Evolutionary conservation across 768 basidiomycete species (phyloP).

Genomic region (Russula foetens): DNA sequence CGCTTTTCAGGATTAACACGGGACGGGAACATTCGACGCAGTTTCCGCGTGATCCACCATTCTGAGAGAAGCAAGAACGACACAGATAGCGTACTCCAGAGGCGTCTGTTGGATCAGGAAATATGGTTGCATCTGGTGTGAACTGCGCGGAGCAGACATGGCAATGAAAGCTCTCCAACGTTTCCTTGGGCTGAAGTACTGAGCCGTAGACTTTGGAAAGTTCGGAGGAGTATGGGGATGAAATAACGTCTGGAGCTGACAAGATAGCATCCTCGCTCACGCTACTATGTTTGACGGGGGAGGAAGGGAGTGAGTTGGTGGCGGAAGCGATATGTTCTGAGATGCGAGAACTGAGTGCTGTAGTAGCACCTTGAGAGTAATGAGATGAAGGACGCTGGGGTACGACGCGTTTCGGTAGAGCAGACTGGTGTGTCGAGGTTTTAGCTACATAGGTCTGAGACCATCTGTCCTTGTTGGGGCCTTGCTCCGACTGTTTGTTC

Average conservation of each 20-base stretch:
- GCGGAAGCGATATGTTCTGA: slow-evolving; percentile 51
- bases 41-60: slow-evolving; percentile 71
- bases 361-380: slow-evolving; percentile 41
- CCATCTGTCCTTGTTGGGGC: slow-evolving; percentile 57
- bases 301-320: slow-evolving; percentile 44
- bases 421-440: slow-evolving; percentile 37
- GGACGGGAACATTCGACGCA: slow-evolving; percentile 62
- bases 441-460: slow-evolving; percentile 66
- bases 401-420: slow-evolving; percentile 24
- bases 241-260: slow-evolving; percentile 46
- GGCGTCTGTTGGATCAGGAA: slow-evolving; percentile 52
- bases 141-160: slow-evolving; percentile 55
- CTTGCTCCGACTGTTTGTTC: slow-evolving; percentile 39
- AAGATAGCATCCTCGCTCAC: slow-evolving; percentile 29
- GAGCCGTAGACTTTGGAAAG: slow-evolving; percentile 81
- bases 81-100: slow-evolving; percentile 52
- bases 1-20: slow-evolving; percentile 65
- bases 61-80: slow-evolving; percentile 57
- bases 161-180: slow-evolving; percentile 63
- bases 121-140: slow-evolving; percentile 78
- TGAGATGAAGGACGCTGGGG: slow-evolving; percentile 25
- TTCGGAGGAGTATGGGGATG: slow-evolving; percentile 47
- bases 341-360: slow-evolving; percentile 37
- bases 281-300: slow-evolving; percentile 43
- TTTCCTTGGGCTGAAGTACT: slow-evolving; percentile 69